Conservation (phyloP, 441 rosid species). For the Capsella rubella region DNA sequence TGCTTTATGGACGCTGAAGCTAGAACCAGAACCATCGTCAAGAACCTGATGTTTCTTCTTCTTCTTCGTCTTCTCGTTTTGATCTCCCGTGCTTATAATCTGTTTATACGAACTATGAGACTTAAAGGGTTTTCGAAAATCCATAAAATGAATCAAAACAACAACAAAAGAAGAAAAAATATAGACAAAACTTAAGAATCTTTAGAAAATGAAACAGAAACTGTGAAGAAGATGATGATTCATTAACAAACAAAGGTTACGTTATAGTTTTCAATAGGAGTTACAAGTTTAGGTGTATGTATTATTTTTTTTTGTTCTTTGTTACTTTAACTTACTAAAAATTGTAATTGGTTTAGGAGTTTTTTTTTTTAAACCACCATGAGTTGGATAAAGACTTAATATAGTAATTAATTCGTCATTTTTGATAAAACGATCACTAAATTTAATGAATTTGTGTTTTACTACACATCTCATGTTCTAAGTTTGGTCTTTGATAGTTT, state of each 20-base stretch:
- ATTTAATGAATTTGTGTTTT: constrained; percentile 18
- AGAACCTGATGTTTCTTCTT: constrained; percentile 43
- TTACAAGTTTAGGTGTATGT: constrained; percentile 34
- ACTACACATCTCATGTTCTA: constrained; percentile 35
- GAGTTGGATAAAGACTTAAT: constrained; percentile 44
- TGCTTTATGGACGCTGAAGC: constrained; percentile 1
- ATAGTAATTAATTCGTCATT: constrained; percentile 40
- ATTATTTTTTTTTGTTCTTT: background rate
- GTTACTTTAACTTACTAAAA: constrained; percentile 43
- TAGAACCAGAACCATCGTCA: constrained; percentile 29
- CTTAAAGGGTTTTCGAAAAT: constrained; percentile 56
- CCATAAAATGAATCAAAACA: constrained; percentile 37
- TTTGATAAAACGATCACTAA: constrained; percentile 33
- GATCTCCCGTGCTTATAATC: constrained; percentile 12
- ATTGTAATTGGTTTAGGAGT: constrained; percentile 37
- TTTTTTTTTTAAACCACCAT: constrained; percentile 15
- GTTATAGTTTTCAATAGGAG: constrained; percentile 25
- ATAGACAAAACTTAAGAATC: background rate
- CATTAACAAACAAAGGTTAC: constrained; percentile 15
- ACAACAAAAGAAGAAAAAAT: background rate
- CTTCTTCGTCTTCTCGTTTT: constrained; percentile 41
- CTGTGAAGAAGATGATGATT: constrained; percentile 18
- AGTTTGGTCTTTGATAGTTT: constrained; percentile 29
- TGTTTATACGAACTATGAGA: constrained; percentile 48
- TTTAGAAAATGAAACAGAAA: constrained; percentile 22